A percentile compares a stretch with the other conserved stretches of the same genome.
Conservation (phyloP, 768 basidiomycete species). For the Trametes maxima region DNA sequence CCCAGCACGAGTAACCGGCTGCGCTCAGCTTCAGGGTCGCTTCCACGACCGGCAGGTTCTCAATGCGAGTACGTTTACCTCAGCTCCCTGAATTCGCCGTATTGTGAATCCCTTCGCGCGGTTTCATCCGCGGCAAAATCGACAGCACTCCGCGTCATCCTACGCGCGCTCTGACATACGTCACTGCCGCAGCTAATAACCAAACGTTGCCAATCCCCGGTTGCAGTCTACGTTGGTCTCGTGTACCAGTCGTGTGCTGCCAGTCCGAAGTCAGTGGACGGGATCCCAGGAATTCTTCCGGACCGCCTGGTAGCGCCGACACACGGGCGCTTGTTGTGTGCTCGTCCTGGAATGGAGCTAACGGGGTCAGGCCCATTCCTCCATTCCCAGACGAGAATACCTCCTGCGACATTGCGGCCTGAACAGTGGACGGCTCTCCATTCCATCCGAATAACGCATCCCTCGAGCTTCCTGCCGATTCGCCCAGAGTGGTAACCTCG, state of each 20-base stretch:
- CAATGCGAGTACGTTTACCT: too few relatives aligned
- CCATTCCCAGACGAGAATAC: slow-evolving; percentile 12
- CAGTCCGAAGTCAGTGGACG: neutral
- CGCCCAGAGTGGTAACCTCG: slow-evolving; percentile 18
- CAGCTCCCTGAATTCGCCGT: too few relatives aligned
- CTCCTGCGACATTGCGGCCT: slow-evolving; percentile 4
- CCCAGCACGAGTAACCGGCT: too few relatives aligned
- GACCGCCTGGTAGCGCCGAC: slow-evolving; percentile 2
- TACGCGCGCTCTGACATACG: too few relatives aligned
- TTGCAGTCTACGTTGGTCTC: neutral
- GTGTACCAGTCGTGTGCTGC: neutral
- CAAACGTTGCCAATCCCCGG: too few relatives aligned
- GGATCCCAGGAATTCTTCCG: neutral
- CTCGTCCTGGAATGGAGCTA: slow-evolving; percentile 7
- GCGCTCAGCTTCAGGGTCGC: too few relatives aligned
- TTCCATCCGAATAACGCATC: slow-evolving; percentile 5
- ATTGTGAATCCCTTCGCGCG: too few relatives aligned
- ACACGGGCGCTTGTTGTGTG: neutral
- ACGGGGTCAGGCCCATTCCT: slow-evolving; percentile 6
- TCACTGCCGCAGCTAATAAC: too few relatives aligned
- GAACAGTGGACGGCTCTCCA: slow-evolving; percentile 3
- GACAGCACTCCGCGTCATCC: too few relatives aligned
- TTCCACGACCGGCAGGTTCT: too few relatives aligned
- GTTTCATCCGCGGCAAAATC: too few relatives aligned
- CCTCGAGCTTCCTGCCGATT: slow-evolving; percentile 10